A percentile compares a stretch with the other conserved stretches of the same genome.
These are phyloP conservation scores for Penicillium longicatenatum DNA, from an alignment of 495 filamentous ascomycete genomes.

Conservation along the genomic window DNA sequence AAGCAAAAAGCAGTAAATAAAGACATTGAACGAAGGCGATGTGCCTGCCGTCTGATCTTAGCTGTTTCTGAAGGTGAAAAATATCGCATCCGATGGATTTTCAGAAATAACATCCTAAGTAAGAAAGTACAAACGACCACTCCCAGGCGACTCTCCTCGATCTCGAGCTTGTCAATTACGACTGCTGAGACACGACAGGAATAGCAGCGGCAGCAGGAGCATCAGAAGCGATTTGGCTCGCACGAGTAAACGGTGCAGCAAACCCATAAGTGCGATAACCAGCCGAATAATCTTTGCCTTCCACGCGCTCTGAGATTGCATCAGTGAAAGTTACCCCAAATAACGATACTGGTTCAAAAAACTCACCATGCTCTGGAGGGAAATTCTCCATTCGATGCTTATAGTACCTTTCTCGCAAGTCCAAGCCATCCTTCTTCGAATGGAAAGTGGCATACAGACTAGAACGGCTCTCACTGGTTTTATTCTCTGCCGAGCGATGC, in stretches of 20 bases:
- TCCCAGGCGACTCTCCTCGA: not conserved
- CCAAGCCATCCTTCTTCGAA: constrained; percentile 35
- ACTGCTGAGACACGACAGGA: not conserved
- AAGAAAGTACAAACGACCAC: not conserved
- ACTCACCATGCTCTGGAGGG: constrained; percentile 40
- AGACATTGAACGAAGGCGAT: too few species aligned
- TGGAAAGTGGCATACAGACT: constrained; percentile 50
- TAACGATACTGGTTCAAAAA: not conserved
- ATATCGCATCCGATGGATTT: too few species aligned
- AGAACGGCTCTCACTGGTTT: constrained; percentile 32
- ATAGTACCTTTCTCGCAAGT: constrained; percentile 42
- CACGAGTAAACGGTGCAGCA: constrained; percentile 29
- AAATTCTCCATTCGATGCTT: constrained; percentile 39
- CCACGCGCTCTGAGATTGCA: constrained; percentile 27
- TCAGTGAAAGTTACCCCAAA: not conserved
- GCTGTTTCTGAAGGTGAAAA: too few species aligned
- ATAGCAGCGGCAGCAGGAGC: not conserved
- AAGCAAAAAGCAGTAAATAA: too few species aligned
- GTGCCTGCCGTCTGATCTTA: too few species aligned
- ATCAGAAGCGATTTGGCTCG: not conserved
- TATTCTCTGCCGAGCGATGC: constrained; percentile 40
- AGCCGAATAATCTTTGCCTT: constrained; percentile 38
- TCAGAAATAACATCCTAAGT: too few species aligned
- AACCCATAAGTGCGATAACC: constrained; percentile 43
- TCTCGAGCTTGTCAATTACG: not conserved